phyloP scores from a whole-genome alignment of 495 filamentous ascomycete species.

The Achaetomiella virescens region DNA sequence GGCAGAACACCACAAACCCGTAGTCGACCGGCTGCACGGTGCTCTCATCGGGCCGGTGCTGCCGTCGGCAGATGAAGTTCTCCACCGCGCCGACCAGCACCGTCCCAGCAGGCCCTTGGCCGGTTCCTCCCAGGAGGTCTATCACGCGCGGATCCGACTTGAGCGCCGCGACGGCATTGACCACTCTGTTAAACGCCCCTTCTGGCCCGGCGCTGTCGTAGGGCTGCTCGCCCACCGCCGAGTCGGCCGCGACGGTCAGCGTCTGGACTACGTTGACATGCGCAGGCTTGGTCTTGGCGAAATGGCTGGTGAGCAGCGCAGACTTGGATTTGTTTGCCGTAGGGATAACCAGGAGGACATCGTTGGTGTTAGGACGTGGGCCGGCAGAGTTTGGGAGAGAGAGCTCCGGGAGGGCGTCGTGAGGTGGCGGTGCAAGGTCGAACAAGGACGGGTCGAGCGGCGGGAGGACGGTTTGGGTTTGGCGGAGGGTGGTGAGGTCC shows the following conservation, averaged over 20 bases:
- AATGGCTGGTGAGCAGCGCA: neutral
- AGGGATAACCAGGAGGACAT: conserved; percentile 15
- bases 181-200: conserved; percentile 17
- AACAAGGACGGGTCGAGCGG: neutral
- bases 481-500: neutral
- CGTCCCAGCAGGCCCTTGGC: neutral
- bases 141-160: too few species aligned
- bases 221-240: conserved; percentile 23
- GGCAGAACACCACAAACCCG: conserved; percentile 15
- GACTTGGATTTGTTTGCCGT: conserved; percentile 13
- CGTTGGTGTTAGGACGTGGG: neutral
- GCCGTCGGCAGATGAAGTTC: conserved; percentile 11
- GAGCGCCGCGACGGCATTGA: conserved; percentile 1
- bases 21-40: conserved; percentile 12
- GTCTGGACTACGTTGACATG: neutral
- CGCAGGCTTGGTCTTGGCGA: neutral
- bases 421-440: too few species aligned
- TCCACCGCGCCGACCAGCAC: conserved; percentile 16
- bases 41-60: neutral
- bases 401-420: too few species aligned
- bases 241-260: conserved; percentile 3
- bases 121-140: neutral
- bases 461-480: neutral
- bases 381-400: too few species aligned
- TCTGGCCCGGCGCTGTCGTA: conserved; percentile 11